Base-by-base conservation (phyloP, 2,329 filamentous ascomycete species). In the Hypoxylon sp. region DNA sequence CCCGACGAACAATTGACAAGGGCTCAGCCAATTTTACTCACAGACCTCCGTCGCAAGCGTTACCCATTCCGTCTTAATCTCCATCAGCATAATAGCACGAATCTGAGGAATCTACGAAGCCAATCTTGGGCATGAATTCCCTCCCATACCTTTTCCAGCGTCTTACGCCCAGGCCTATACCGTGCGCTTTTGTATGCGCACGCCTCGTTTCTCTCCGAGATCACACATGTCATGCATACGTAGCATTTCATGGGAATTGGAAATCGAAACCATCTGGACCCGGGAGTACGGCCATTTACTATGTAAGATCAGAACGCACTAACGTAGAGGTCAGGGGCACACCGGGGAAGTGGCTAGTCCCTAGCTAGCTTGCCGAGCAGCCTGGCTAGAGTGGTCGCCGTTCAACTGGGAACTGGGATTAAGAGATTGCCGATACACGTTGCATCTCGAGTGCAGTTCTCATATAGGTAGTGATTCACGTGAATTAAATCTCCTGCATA, bases 341-440 rank as follows among this genome's bases (percentile, higher is more conserved):
- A 30, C 52, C 56, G 61, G 59, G 66, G 63, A 61, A 41, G 21
- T 34, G 16, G 16, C 46, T 66, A 66, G 63, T 45, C 19, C 46
- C 37, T 39, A 11, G 32, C 55, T 68, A 68, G 51, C 16, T 45
- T 39, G 9, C 25, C 57, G 25, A 30, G 23, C 34, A 21, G 34
- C 29, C 30, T 53, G 30, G 34, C 30, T 48, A 39, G 34, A 53
- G 14, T 29, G 47, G 16, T 58, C 47, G 30, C 30, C 29, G 21
- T 34, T 50, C 23, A 57, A 56, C 45, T 48, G 50, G 56, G 21
- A 58, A 48, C 43, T 46, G 23, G 56, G 55, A 51, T 60, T 43
- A n/a, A 45, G 59, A 66, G 50, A 66, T 63, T 59, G 39, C 37
- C 21, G 25, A 25, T 54, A 37, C 29, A 14, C 43, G n/a, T 27